Evolutionary conservation across 345 rosid genomes (phyloP), one percentile per base, ranked within the genome.

Genomic region (Brassica incana): DNA sequence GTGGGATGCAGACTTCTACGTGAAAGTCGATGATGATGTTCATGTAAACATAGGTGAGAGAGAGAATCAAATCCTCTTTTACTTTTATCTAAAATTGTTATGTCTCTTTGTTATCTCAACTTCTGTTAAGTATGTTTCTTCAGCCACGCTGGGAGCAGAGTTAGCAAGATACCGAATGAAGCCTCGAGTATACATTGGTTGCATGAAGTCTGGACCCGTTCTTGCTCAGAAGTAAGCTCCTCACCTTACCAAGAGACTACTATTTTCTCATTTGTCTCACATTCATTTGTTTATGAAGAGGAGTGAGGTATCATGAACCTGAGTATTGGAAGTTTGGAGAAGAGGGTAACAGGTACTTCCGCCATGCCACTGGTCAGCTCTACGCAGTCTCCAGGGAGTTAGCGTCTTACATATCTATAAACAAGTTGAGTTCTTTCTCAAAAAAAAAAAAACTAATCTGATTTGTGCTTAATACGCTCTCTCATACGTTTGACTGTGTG

Each of bases 161-260:
- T 82, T 95, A 83, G 85, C 80, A 43, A 87, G 91, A 72, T 90
- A 95, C 74, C 84, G 91, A 45, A 82, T 86, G 73, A 90, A 88
- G 69, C 88, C 95, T 2, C 86, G 97, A 69, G 89, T 92, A 5
- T 95, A 95, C 64, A 90, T 91, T 64, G 99, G 99, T 65, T 95
- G 99, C 87, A 95, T 95, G 99, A 95, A 95, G 77, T 95, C 99
- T 30, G 97, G 99, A 77, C 97, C 94, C 2, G 99, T 95, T 76
- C 98, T 95, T 77, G 92, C 97, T 77, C 95, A 89, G 65, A 95
- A 92, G 99, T 95, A 90, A 90, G 94, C 72, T 65, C 74, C 38
- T 45, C 18, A 20, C 72, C 45, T 38, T 50, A 27, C 59, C 75
- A 23, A 65, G 45, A 16, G 67, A 71, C 45, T 25, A 32, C 18